Conservation (phyloP, 2,329 filamentous ascomycete species). For the Myriosclerotinia curreyana region DNA sequence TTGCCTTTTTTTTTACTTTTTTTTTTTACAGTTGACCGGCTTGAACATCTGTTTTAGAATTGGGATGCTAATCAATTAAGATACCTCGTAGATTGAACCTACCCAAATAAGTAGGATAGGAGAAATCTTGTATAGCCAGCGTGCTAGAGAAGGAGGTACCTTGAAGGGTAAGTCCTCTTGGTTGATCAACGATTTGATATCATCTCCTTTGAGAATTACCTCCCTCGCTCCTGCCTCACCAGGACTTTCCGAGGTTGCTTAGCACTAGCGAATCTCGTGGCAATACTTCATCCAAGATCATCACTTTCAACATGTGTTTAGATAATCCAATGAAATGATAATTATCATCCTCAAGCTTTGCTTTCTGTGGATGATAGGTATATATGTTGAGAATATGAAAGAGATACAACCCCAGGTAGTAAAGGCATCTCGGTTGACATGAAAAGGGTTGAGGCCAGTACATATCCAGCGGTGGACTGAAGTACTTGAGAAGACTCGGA, state of each 20-base stretch:
- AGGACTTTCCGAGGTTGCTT: not conserved
- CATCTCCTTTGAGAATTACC: not conserved
- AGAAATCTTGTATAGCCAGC: not conserved
- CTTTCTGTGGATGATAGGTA: not conserved
- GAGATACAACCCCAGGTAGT: not conserved
- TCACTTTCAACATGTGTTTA: not conserved
- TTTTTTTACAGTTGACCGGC: not conserved
- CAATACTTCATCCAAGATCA: not conserved
- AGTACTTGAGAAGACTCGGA: not conserved
- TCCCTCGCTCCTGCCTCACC: constrained; percentile 1
- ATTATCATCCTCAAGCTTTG: not conserved
- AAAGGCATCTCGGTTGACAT: not conserved
- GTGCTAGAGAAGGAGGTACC: not conserved
- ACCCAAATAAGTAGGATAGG: not conserved
- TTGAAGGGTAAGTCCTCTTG: not conserved
- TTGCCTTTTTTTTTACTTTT: not conserved
- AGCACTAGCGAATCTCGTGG: constrained; percentile 8
- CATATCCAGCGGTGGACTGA: not conserved
- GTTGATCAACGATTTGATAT: not conserved
- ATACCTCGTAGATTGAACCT: not conserved
- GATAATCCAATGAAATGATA: not conserved
- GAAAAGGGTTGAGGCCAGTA: not conserved
- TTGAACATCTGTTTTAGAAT: not conserved
- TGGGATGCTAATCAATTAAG: too few relatives aligned
- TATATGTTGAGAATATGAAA: not conserved